phyloP scores from a whole-genome alignment of 257 asterid species.

The Anisodus tanguticus region DNA sequence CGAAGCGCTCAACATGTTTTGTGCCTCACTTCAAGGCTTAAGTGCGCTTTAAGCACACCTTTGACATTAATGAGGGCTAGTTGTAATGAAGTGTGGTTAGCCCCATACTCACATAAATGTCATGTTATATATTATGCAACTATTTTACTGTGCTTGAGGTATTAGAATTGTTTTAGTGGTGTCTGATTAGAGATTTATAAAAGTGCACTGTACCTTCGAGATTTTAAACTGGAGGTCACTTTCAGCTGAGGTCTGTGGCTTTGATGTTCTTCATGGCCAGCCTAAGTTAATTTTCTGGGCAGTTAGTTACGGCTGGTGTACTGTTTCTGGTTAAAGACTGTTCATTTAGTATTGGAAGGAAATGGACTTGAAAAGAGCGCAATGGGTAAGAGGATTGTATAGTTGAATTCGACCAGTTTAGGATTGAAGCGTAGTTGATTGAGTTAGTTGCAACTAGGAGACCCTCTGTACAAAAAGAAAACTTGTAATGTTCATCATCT shows the following conservation, averaged over 20 bases:
- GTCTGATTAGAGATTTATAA: background rate
- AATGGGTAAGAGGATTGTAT: background rate
- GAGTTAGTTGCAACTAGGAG: background rate
- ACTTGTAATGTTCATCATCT: background rate
- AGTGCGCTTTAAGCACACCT: too few relatives aligned
- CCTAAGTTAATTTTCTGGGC: background rate
- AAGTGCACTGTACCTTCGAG: background rate
- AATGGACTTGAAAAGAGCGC: background rate
- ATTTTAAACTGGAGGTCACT: background rate
- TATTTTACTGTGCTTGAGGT: background rate
- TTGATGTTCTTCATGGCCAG: constrained; percentile 12
- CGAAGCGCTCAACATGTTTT: too few relatives aligned
- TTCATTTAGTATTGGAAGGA: background rate
- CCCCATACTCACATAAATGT: background rate
- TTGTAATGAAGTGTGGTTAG: background rate
- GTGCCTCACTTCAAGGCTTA: too few relatives aligned
- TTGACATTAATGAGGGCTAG: background rate
- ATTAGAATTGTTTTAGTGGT: background rate
- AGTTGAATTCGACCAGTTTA: background rate
- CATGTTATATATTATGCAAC: background rate
- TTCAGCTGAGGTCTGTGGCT: background rate
- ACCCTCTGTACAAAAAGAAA: background rate
- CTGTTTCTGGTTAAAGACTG: background rate
- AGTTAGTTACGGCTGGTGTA: background rate
- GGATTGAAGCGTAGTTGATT: background rate